phyloP scores from a whole-genome alignment of 805 yeast genomes.

The Candida jianshihensis region DNA sequence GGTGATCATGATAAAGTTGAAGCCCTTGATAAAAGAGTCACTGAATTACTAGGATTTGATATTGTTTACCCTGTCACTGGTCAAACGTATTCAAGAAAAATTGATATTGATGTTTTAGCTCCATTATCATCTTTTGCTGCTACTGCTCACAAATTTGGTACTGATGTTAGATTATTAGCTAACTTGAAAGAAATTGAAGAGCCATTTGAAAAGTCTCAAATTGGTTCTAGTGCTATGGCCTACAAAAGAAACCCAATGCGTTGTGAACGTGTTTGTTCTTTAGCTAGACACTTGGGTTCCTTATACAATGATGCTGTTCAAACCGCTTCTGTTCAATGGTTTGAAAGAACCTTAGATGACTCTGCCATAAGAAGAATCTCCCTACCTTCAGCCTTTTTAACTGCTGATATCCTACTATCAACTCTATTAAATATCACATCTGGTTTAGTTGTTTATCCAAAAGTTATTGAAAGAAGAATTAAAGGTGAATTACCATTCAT shows the following conservation, averaged over 20 bases:
- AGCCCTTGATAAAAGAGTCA: conserved; percentile 83
- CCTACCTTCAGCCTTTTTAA: conserved; percentile 91
- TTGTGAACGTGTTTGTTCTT: conserved; percentile 97
- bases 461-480: conserved; percentile 96
- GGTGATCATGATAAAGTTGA: conserved; percentile 98
- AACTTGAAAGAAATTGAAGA: conserved; percentile 96
- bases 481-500: conserved; percentile 92
- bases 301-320: conserved; percentile 88
- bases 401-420: conserved; percentile 87
- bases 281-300: conserved; percentile 91
- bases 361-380: conserved; percentile 97
- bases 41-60: conserved; percentile 87
- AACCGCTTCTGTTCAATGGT: conserved; percentile 98
- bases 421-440: conserved; percentile 89
- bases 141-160: conserved; percentile 94
- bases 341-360: conserved; percentile 97
- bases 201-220: conserved; percentile 97
- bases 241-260: conserved; percentile 99
- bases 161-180: conserved; percentile 92
- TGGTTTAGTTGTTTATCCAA: conserved; percentile 96
- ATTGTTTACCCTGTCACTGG: conserved; percentile 97
- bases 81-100: conserved; percentile 97
- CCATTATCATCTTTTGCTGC: conserved; percentile 95
- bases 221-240: conserved; percentile 98
- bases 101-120: conserved; percentile 87